These are phyloP conservation scores for Gnaphalium uliginosum DNA, from an alignment of 129 eudicot species.

Conservation along the genomic window DNA sequence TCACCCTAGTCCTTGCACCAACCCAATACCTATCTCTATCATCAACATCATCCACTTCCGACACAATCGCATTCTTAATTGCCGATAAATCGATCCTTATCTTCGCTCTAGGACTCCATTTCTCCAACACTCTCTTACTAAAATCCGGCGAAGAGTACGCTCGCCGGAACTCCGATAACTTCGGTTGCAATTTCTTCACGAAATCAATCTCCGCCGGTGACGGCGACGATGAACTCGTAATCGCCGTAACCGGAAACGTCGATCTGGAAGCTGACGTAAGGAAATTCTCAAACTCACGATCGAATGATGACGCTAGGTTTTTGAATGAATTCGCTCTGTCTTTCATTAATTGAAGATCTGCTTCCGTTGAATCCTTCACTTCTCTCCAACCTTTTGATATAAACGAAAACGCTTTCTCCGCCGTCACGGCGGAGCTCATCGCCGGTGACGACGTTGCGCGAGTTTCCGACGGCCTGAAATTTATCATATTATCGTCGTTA, in stretches of 20 bases:
- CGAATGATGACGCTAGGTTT: conserved; percentile 66
- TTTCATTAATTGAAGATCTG: conserved; percentile 79
- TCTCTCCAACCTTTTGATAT: conserved; percentile 91
- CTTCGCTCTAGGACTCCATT: conserved; percentile 61
- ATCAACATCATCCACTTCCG: conserved; percentile 63
- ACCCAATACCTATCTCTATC: conserved; percentile 47
- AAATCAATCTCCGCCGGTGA: conserved; percentile 78
- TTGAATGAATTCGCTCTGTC: conserved; percentile 80
- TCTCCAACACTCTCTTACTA: conserved; percentile 56
- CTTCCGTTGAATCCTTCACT: conserved; percentile 79
- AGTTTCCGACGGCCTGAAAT: conserved; percentile 49
- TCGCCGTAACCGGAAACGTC: conserved; percentile 59
- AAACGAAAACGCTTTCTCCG: conserved; percentile 86
- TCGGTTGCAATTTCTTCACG: conserved; percentile 71
- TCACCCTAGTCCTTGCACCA: conserved; percentile 49
- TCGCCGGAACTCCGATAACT: conserved; percentile 63
- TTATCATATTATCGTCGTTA: conserved; percentile 39
- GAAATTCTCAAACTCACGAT: conserved; percentile 80
- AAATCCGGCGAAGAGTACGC: conserved; percentile 88
- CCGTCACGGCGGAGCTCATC: conserved; percentile 44
- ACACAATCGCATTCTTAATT: conserved; percentile 70
- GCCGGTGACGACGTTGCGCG: conserved; percentile 32
- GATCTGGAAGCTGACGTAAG: conserved; percentile 73
- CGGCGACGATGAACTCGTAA: conserved; percentile 47
- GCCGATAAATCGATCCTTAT: conserved; percentile 73